Base-by-base conservation (phyloP, 257 asterid species). In the Ajuga chamaepitys region DNA sequence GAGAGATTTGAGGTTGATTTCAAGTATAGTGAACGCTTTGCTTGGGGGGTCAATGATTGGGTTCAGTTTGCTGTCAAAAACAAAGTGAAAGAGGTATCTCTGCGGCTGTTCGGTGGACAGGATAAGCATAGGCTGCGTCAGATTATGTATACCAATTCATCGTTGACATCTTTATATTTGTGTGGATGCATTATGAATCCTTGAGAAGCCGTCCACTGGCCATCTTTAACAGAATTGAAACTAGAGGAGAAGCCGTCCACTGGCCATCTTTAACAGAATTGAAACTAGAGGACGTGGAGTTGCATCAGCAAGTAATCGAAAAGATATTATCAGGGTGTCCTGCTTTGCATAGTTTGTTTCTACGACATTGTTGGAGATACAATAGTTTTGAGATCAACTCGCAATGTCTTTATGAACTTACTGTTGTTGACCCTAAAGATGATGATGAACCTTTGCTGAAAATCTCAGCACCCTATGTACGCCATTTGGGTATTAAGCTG, bases 401-500 rank as follows among this genome's bases (percentile, higher is more conserved):
- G n/a, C 26, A 5, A 21, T 41, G 51, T 54, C 47, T 67, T 7
- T n/a, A 18, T 32, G 0, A 18, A 14, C 48, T 67, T 11, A 10
- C 1, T 5, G 11, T 34, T 30, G 21, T 18, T 3, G 9, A 59
- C 25, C 1, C 37, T 2, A 1, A 4, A 3, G 3, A 4, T 16
- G 3, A 25, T 26, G 34, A 6, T 9, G 0, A 17, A 24, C 45
- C 37, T 47, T 16, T 16, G 38, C 10, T 51, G 40, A 61, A 67
- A 10, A 42, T 67, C 10, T 66, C 70, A 30, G 74, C 74, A 14
- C 66, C 74, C 21, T 42, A 59, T 35, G 0, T 67, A 3, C 65
- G 35, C 16, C 11, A 5, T 28, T 12, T 73, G 32, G 9, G 7
- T 2, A 24, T 73, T 25, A 2, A 2, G 20, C 1, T 25, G 13